Percentiles rank a stretch among this genome's conserved stretches.
Conservation (phyloP, 192 early-diverging fungal genomes). For the Bifiguratus adelaidae region DNA sequence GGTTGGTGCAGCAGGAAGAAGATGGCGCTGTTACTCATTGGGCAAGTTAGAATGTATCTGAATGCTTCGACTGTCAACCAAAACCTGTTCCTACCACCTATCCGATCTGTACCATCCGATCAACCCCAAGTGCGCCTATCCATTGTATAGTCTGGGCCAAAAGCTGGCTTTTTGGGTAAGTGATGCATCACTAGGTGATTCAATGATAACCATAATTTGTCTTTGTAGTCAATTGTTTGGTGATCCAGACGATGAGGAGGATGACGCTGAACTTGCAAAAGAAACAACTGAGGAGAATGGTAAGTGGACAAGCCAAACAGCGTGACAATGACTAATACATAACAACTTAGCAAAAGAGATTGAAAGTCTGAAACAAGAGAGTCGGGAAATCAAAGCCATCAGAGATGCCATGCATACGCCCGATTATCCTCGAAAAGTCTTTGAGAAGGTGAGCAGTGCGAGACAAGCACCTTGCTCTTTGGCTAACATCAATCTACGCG, state of each 20-base stretch:
- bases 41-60: conserved; percentile 39
- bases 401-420: conserved; percentile 41
- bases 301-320: conserved; percentile 8
- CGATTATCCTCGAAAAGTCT: conserved; percentile 52
- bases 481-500: too few relatives aligned
- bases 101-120: conserved; percentile 95
- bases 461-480: too few relatives aligned
- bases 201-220: background rate
- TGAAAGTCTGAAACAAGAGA: conserved; percentile 58
- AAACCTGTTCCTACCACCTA: conserved; percentile 81
- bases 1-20: too few relatives aligned
- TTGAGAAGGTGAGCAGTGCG: conserved; percentile 53
- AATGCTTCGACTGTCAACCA: conserved; percentile 93
- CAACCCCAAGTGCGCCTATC: conserved; percentile 87
- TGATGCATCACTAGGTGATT: conserved; percentile 10
- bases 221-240: conserved; percentile 64
- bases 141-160: conserved; percentile 99
- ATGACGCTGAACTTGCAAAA: conserved; percentile 17
- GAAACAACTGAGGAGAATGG: conserved; percentile 36
- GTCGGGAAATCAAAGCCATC: conserved; percentile 57
- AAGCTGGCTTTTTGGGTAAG: conserved; percentile 80
- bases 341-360: conserved; percentile 77
- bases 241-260: conserved; percentile 44
- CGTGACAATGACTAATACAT: background rate
- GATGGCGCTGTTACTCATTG: background rate